Evolutionary conservation across 306 rosid species (phyloP), one percentile per base, ranked within the genome.

Genomic region (Corylus avellana): DNA sequence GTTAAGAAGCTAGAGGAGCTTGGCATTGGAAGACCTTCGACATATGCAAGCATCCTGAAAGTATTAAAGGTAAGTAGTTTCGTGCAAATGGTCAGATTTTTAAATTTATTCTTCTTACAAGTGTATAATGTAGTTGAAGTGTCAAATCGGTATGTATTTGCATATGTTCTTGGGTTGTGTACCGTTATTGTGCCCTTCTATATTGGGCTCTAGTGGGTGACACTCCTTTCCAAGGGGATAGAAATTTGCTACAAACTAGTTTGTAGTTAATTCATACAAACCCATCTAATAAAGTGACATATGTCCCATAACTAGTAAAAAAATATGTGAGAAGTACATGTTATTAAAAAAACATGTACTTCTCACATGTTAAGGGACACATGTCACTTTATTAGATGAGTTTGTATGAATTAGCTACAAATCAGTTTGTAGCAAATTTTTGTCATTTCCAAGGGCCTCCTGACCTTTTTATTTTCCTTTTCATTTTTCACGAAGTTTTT

Each of bases 21-120:
- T 78, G 99, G 99, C 58, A 95, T 95, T 79, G 98, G 99, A 80
- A 93, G 99, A 84, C 99, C 99, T 69, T 95, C 99, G 5, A 95
- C 99, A 46, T 95, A 95, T 89, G 98, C 97, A 51, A 62, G 84
- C 80, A 95, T 94, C 50, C 47, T 96, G 78, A 96, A 87, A 87
- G 99, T 96, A 74, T 88, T 96, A 81, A 86, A 89, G 98, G 99
- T 90, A 87, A 27, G 25, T 82, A 75, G 75, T 66, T 16, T 11
- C 67, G 61, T 74, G 55, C 78, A 72, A 84, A 84, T 66, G 14
- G 44, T 81, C 66, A 55, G 68, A 66, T 75, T 12, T 55, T 27
- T 14, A 66, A 7, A 64, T 73, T 44, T 61, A 70, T 84, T 39
- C 59, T 77, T 39, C 29, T 73, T 48, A 48, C 51, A 48, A n/a